Base-by-base conservation (phyloP, 495 filamentous ascomycete genomes). In the Lophiotrema nucula region DNA sequence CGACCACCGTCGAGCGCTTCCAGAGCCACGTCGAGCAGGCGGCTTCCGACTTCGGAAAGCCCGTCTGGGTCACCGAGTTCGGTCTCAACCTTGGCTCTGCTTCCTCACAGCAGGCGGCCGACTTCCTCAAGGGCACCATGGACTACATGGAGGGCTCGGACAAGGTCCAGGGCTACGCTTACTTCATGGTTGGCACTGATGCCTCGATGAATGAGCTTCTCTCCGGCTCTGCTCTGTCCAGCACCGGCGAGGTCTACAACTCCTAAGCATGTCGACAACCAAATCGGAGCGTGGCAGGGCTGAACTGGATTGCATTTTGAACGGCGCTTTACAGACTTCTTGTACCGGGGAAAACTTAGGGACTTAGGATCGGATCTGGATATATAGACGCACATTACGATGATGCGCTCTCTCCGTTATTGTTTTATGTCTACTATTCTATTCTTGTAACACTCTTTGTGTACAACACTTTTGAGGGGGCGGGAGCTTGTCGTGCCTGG, bases 61-160 rank as follows among this genome's bases (percentile, higher is more conserved):
- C 82, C 19, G 74, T 95, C 66, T 95, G 88, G 86, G 73, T 95
- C 58, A 90, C 89, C 45, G 91, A 96, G 75, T 95, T 95, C 67
- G 84, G 79, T 47, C 39, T 60, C 49, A 47, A 43, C 50, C 50
- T 49, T 21, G 80, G 80, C 31, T 33, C 69, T 27, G 72, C 77
- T 12, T 65, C 67, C 18, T 50, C 68, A 33, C 72, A 71, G 12
- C 61, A 79, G 48, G 75, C 83, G 35, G 72, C 74, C 25, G 54
- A 68, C 6, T 89, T 90, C 77, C 70, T 88, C 53, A 31, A 69
- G 38, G 65, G 77, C 5, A 79, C 87, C 31, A 61, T 89, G 22
- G 73, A 82, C 13, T 85, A 80, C 75, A 67, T 96, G 56, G 90
- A 96, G 66, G 67, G 57, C 47, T 75, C 86, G 60, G n/a, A 73